These are phyloP conservation scores for Diaporthe helianthi DNA, from an alignment of 2,329 filamentous ascomycete genomes.

Conservation along the genomic window DNA sequence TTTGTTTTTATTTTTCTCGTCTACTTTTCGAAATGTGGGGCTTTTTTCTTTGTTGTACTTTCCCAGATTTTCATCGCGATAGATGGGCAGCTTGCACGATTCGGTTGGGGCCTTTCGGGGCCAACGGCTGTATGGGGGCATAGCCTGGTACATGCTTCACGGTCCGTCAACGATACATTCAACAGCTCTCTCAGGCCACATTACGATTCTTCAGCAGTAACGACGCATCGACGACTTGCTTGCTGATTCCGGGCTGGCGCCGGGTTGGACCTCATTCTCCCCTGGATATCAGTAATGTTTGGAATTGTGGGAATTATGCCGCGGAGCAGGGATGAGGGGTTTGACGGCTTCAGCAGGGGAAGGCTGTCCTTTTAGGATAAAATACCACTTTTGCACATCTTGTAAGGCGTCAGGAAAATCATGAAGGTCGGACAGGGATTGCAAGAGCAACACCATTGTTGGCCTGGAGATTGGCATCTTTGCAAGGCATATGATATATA, in stretches of 20 bases:
- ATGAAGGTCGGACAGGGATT: constrained; percentile 19
- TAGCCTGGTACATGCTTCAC: constrained; percentile 29
- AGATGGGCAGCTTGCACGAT: constrained; percentile 28
- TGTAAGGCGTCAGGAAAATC: constrained; percentile 21
- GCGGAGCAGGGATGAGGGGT: constrained; percentile 13
- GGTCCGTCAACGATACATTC: constrained; percentile 30
- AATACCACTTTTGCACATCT: constrained; percentile 19
- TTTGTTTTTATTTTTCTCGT: too few species aligned
- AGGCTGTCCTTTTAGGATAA: neutral
- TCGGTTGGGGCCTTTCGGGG: constrained; percentile 16
- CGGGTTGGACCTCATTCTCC: constrained; percentile 11
- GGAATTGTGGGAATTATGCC: constrained; percentile 13
- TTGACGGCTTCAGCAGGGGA: neutral
- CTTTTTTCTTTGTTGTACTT: constrained; percentile 26
- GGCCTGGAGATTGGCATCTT: constrained; percentile 16
- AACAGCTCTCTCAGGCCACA: constrained; percentile 11
- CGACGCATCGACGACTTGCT: constrained; percentile 12
- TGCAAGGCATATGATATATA: constrained; percentile 7
- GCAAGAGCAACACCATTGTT: constrained; percentile 9
- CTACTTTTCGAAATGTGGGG: neutral
- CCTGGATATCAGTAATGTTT: constrained; percentile 29
- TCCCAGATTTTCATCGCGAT: constrained; percentile 20
- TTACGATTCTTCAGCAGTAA: constrained; percentile 15
- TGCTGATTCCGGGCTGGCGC: constrained; percentile 24
- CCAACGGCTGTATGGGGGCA: constrained; percentile 12